Percentiles rank a stretch among this genome's conserved stretches.
These are phyloP conservation scores for Tranzscheliella williamsii DNA, from an alignment of 1,284 basidiomycete species.

Conservation along the genomic window DNA sequence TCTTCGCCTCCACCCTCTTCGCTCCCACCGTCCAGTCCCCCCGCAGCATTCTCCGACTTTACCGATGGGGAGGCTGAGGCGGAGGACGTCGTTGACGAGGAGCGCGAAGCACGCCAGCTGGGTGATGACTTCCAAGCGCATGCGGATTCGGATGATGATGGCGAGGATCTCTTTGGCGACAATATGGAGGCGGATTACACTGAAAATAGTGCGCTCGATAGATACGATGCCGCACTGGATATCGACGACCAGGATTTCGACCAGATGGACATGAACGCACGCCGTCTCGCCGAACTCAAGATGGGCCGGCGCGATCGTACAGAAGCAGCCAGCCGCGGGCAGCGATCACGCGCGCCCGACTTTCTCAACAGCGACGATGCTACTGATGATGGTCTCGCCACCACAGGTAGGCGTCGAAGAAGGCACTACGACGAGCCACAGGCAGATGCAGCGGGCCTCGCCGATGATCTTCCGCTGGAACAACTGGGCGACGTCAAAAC, in stretches of 20 bases:
- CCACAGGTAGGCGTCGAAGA: constrained; percentile 60
- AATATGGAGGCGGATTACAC: constrained; percentile 80
- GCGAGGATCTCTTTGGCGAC: constrained; percentile 90
- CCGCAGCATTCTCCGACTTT: constrained; percentile 52
- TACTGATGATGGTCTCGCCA: constrained; percentile 56
- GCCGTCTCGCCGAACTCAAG: constrained; percentile 80
- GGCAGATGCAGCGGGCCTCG: constrained; percentile 68
- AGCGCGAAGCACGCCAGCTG: constrained; percentile 43
- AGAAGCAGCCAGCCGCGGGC: constrained; percentile 66
- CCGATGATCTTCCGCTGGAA: constrained; percentile 86
- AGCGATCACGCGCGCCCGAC: constrained; percentile 75
- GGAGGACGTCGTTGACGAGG: constrained; percentile 52
- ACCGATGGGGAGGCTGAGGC: constrained; percentile 48
- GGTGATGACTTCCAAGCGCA: constrained; percentile 68
- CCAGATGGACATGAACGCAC: constrained; percentile 73
- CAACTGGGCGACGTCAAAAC: constrained; percentile 97
- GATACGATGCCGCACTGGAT: constrained; percentile 77
- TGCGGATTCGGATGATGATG: constrained; percentile 71
- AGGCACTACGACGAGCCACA: constrained; percentile 64
- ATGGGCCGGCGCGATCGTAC: constrained; percentile 87
- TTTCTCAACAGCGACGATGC: constrained; percentile 76
- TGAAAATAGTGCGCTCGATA: constrained; percentile 78
- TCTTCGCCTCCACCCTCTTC: constrained; percentile 52
- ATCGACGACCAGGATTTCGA: constrained; percentile 83
- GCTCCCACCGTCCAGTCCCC: constrained; percentile 56